phyloP scores from a whole-genome alignment of 1,139 yeast genomes.

The Scheffersomyces lignicola region DNA sequence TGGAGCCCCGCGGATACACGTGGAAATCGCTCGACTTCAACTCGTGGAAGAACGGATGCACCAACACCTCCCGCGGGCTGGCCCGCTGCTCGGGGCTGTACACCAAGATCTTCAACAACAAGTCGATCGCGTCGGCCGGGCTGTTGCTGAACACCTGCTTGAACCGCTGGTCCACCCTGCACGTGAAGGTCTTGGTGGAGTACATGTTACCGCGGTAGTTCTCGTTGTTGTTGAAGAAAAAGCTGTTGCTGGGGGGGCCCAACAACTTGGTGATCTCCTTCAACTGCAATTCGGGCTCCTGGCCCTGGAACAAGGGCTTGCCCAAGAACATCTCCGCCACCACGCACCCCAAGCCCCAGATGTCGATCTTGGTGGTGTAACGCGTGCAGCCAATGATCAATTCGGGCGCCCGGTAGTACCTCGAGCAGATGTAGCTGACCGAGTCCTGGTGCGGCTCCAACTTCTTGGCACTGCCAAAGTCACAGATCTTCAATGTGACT shows the following conservation, averaged over 20 bases:
- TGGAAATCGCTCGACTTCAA: slow-evolving; percentile 58
- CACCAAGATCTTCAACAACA: slow-evolving; percentile 65
- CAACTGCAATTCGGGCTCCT: slow-evolving; percentile 69
- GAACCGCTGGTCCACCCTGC: slow-evolving; percentile 62
- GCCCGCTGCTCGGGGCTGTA: slow-evolving; percentile 72
- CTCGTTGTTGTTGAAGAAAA: slow-evolving; percentile 72
- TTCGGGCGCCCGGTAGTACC: slow-evolving; percentile 84
- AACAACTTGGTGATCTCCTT: slow-evolving; percentile 74
- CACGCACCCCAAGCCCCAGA: slow-evolving; percentile 87
- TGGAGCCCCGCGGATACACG: slow-evolving; percentile 55
- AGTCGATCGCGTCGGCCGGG: slow-evolving; percentile 69
- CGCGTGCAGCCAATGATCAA: slow-evolving; percentile 73
- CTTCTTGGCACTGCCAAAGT: slow-evolving; percentile 80
- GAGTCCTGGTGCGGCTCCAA: slow-evolving; percentile 72
- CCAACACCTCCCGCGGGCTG: slow-evolving; percentile 64
- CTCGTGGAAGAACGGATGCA: slow-evolving; percentile 72
- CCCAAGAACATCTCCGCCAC: slow-evolving; percentile 83
- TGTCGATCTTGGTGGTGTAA: slow-evolving; percentile 76
- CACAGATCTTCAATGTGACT: slow-evolving; percentile 71
- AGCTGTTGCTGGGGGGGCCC: slow-evolving; percentile 76
- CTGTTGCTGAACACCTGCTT: slow-evolving; percentile 69
- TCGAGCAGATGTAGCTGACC: slow-evolving; percentile 75
- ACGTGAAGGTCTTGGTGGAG: slow-evolving; percentile 64
- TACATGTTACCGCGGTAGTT: slow-evolving; percentile 73
- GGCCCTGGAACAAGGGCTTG: slow-evolving; percentile 80